These are phyloP conservation scores for Vitis hybrid DNA, from an alignment of 177 flowering plant species.

Conservation along the genomic window DNA sequence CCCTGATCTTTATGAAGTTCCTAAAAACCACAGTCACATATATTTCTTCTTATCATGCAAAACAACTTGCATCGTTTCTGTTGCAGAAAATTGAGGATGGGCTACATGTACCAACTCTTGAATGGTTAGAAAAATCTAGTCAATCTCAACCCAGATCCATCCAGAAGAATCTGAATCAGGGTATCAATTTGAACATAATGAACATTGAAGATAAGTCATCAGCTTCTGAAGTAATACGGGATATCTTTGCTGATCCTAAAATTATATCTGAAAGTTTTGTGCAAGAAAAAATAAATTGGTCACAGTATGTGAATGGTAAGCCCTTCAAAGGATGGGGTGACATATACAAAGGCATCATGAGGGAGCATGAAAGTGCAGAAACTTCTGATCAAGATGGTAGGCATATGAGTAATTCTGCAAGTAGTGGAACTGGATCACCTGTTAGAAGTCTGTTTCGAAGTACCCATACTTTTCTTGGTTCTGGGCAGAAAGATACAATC, in stretches of 20 bases:
- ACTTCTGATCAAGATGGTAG: conserved; percentile 29
- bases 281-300: conserved; percentile 35
- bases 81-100: conserved; percentile 45
- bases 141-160: conserved; percentile 25
- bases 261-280: conserved; percentile 43
- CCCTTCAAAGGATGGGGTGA: conserved; percentile 58
- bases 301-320: conserved; percentile 32
- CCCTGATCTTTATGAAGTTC: conserved; percentile 32
- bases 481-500: conserved; percentile 37
- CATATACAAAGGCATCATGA: conserved; percentile 27
- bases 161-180: conserved; percentile 17
- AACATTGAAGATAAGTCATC: conserved; percentile 26
- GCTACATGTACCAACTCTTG: conserved; percentile 32
- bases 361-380: conserved; percentile 33
- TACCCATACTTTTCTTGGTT: conserved; percentile 31
- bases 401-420: conserved; percentile 25
- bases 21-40: conserved; percentile 39
- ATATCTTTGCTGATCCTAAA: conserved; percentile 44
- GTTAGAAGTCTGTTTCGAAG: conserved; percentile 30
- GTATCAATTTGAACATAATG: conserved; percentile 17
- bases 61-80: conserved; percentile 50
- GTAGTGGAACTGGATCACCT: conserved; percentile 35
- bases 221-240: conserved; percentile 50
- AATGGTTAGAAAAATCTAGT: conserved; percentile 45
- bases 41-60: conserved; percentile 48